Evolutionary conservation across 192 early-diverging fungal species (phyloP), one percentile per base, ranked within the genome.

Genomic region (Mortierella hygrophila): DNA sequence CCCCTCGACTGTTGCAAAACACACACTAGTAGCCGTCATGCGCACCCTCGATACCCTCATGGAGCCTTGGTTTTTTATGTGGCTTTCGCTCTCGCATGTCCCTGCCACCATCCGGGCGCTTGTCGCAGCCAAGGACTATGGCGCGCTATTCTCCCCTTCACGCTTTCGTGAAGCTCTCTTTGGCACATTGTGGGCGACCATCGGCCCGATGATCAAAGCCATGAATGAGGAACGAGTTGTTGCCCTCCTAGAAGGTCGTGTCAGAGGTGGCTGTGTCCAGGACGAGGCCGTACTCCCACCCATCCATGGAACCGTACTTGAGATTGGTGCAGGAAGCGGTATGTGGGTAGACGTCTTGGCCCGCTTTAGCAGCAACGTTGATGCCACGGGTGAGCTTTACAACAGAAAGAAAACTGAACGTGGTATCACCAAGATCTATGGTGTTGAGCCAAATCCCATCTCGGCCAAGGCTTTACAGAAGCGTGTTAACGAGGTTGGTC

Each of bases 381-480:
- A 23, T 55, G 35, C 6, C 16, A 18, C 72, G 3, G 72, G 47
- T 0, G 72, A 49, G 1, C 72, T 74, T 55, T 20, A 6, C 47
- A 74, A 40, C 29, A 55, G 72, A 49, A 74, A 74, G 21, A 74
- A 55, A 18, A 6, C 15, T 52, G 26, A 32, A 49, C 11, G 47
- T 23, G 72, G 72, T 74, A 74, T 74, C 49, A 74, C 72, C 29
- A 74, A 74, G 47, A 54, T 74, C 72, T 74, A 74, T 74, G 72
- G 72, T 15, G 47, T 74, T 23, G 72, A 74, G 20, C 72, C 72
- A 13, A 74, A 74, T 74, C 72, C 47, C 18, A 74, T 74, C 47
- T 74, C 72, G 13, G 72, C 72, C 72, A 37, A 74, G 47, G 72
- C 72, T 35, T 54, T 74, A 32, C 42, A 54, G 72, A 47, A 55